Base-by-base conservation (phyloP, 768 basidiomycete species). In the Cytidiella melzeri region DNA sequence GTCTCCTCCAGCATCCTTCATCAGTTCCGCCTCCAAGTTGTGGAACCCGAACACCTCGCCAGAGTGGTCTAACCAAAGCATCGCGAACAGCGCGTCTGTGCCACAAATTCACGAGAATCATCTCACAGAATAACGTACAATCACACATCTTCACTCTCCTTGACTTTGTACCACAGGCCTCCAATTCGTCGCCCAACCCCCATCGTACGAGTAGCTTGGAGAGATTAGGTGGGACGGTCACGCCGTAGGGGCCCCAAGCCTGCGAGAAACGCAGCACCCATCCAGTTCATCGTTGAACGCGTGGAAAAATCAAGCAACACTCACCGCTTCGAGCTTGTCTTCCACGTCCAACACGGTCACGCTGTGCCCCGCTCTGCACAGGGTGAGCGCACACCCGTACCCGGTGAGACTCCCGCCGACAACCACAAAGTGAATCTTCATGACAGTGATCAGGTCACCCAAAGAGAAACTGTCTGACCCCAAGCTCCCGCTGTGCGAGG, bases 161-260 rank as follows among this genome's bases (percentile, higher is more conserved):
- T 7, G 58, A 61, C 30, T 57, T 52, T 11, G 64, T 27, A 2
- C 63, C 52, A 34, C 70, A 64, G 23, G 67, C 61, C 2, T 64
- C 59, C 28, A 84, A 56, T 4, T 62, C 53, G 5, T 72, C 68
- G 23, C 67, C 70, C 4, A 81, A 66, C 9, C 79, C 81, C 81
- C 82, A 84, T 43, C 74, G 68, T 42, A 72, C 69, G 18, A 81
- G 63, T 3, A 82, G 61, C 48, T 73, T 73, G 4, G 78, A 75
- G 66, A 81, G 73, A 50, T 83, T 83, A 5, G 82, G 80, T 20
- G 80, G 76, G 9, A 80, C 34, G 26, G 23, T 28, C 44, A 25
- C 43, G 18, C 53, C 50, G 40, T n/a, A 34, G 5, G 19, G 3
- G n/a, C 37, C 42, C 39, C 50, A 43, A 5, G 25, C 43, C 48